Percentiles rank a stretch among this genome's conserved stretches.
Evolutionary conservation across 2,329 filamentous ascomycete species (phyloP).

Genomic region (Arthrinium puccinioides): DNA sequence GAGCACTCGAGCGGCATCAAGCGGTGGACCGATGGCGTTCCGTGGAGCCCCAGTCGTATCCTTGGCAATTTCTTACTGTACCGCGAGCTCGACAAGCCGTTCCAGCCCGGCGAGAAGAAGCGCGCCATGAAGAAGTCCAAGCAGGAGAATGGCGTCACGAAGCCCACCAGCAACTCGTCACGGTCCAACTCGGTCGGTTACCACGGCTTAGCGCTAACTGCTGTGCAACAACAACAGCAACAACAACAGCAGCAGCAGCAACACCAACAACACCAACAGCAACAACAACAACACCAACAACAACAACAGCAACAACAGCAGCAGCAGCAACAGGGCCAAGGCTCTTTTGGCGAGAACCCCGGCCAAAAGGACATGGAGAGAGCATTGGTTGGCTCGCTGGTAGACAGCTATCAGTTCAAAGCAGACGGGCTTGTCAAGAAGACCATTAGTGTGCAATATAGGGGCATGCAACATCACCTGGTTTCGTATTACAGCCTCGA

Average conservation of each 20-base stretch:
- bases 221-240: conserved; percentile 1
- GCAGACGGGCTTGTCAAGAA: conserved; percentile 80
- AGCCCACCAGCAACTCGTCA: conserved; percentile 19
- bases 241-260: too few species aligned
- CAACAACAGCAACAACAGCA: too few species aligned
- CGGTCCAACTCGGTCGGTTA: conserved; percentile 15
- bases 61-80: conserved; percentile 82
- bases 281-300: too few species aligned
- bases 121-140: conserved; percentile 67
- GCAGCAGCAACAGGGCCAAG: conserved; percentile 9
- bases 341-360: conserved; percentile 1
- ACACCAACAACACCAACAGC: too few species aligned
- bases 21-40: conserved; percentile 86
- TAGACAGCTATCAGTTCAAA: conserved; percentile 89
- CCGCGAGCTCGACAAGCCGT: conserved; percentile 70
- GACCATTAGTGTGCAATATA: conserved; percentile 74
- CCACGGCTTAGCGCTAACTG: neutral
- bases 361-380: conserved; percentile 18
- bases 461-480: conserved; percentile 72
- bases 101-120: conserved; percentile 79
- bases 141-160: conserved; percentile 28
- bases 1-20: conserved; percentile 88
- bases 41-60: conserved; percentile 85
- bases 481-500: conserved; percentile 84
- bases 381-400: conserved; percentile 66